Percentiles rank a stretch among this genome's conserved stretches.
Conservation (phyloP, 331 rosid species). For the Spiraea crenata region DNA sequence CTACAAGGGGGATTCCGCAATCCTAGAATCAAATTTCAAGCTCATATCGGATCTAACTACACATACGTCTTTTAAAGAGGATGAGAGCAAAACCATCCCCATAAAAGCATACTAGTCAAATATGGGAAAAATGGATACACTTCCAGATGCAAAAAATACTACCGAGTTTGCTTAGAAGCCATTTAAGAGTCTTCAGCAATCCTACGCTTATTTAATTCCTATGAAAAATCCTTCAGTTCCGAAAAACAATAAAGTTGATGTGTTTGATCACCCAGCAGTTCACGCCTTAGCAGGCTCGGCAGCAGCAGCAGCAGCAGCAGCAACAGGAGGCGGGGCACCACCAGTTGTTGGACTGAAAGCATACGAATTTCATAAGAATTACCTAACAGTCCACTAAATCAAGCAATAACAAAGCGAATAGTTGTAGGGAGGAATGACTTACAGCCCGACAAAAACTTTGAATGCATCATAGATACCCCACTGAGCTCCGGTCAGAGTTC, state of each 20-base stretch:
- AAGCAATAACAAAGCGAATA: not conserved
- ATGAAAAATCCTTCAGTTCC: conserved; percentile 26
- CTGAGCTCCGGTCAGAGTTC: conserved; percentile 95
- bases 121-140: conserved; percentile 36
- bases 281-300: conserved; percentile 42
- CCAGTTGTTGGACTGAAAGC: conserved; percentile 89
- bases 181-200: conserved; percentile 41
- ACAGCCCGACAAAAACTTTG: conserved; percentile 94
- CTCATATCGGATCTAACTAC: conserved; percentile 49
- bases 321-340: conserved; percentile 58
- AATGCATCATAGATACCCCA: conserved; percentile 97
- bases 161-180: conserved; percentile 33
- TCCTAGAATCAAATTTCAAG: conserved; percentile 36
- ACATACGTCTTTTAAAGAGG: conserved; percentile 36
- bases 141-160: conserved; percentile 41
- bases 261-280: conserved; percentile 16
- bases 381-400: not conserved
- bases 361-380: conserved; percentile 8
- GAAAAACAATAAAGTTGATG: conserved; percentile 22
- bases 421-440: conserved; percentile 33
- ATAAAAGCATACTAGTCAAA: conserved; percentile 25
- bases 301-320: conserved; percentile 32
- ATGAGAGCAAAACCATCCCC: conserved; percentile 76
- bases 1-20: conserved; percentile 28
- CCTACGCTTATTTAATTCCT: conserved; percentile 46